Evolutionary conservation across 2,329 filamentous ascomycete species (phyloP).

Genomic region (Blastomyces gilchristii): DNA sequence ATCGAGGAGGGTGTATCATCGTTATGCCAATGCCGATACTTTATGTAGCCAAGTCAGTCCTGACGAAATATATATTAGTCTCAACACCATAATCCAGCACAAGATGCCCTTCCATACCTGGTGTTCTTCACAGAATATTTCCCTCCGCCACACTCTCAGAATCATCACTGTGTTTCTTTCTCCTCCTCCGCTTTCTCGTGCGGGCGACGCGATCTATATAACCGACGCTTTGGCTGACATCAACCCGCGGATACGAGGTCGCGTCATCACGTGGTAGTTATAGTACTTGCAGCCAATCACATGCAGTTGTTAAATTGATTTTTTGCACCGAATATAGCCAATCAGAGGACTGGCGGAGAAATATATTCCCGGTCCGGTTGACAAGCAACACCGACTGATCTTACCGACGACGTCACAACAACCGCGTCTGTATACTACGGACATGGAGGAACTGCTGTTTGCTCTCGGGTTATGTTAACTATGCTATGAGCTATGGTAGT

Average conservation of each 20-base stretch:
- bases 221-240: background rate
- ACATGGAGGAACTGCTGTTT: too few relatives aligned
- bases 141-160: background rate
- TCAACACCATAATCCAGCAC: background rate
- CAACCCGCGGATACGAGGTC: background rate
- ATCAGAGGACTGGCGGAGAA: background rate
- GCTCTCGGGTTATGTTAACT: too few relatives aligned
- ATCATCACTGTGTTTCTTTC: background rate
- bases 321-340: slow-evolving; percentile 2
- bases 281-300: background rate
- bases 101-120: background rate
- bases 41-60: background rate
- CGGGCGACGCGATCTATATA: slow-evolving; percentile 3
- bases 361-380: background rate
- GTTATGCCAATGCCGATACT: background rate
- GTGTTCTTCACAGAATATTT: background rate
- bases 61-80: background rate
- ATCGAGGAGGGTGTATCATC: background rate
- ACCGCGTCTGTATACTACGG: too few relatives aligned
- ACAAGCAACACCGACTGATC: too few relatives aligned
- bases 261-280: background rate
- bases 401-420: too few relatives aligned
- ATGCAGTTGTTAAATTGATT: too few relatives aligned
- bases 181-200: background rate
- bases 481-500: too few relatives aligned